Evolutionary conservation across 306 rosid genomes (phyloP).

Genomic region (Aeschynomene evenia): DNA sequence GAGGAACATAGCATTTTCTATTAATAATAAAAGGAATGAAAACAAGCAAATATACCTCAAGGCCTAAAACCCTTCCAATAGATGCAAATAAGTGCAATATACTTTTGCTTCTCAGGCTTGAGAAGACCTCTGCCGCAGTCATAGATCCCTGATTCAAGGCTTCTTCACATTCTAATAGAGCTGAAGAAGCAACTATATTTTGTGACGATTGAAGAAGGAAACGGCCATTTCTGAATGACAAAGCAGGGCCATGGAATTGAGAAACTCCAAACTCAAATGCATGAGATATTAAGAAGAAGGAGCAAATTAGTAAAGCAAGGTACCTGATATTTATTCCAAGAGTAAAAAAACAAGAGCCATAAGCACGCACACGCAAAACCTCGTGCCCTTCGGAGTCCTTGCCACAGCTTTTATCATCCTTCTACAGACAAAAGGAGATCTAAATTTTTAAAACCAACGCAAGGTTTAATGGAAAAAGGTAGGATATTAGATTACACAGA

Average conservation of each 20-base stretch:
- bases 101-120: constrained; percentile 88
- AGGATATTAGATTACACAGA: neutral
- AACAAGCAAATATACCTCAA: constrained; percentile 61
- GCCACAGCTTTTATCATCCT: constrained; percentile 46
- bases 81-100: constrained; percentile 90
- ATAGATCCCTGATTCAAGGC: constrained; percentile 90
- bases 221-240: constrained; percentile 79
- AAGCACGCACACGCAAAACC: constrained; percentile 83
- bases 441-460: constrained; percentile 19
- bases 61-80: constrained; percentile 84
- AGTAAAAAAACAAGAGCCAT: constrained; percentile 79
- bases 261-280: constrained; percentile 18
- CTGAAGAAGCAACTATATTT: constrained; percentile 57
- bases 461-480: constrained; percentile 19
- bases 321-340: constrained; percentile 94
- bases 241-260: neutral
- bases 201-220: constrained; percentile 87
- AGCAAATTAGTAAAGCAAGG: constrained; percentile 7
- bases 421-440: constrained; percentile 49
- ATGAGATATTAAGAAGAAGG: constrained; percentile 4
- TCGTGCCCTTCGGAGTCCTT: constrained; percentile 75
- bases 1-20: neutral
- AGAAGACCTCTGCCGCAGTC: constrained; percentile 83
- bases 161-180: constrained; percentile 83
- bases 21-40: neutral